phyloP scores from a whole-genome alignment of 805 yeast species.

The Barnettozyma sucrosica region DNA sequence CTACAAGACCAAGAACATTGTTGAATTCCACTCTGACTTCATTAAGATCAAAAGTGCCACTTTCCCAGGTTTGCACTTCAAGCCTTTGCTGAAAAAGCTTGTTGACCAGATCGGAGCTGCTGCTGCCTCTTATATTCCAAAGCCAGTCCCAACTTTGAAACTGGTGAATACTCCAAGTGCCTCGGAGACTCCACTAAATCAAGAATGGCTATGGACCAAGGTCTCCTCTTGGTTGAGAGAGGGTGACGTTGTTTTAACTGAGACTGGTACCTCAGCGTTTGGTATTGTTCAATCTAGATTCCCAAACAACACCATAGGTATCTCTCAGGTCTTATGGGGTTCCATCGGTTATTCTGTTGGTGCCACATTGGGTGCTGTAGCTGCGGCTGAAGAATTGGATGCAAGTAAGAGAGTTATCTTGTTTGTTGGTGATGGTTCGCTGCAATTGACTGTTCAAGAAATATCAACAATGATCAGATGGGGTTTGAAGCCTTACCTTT shows the following conservation, averaged over 20 bases:
- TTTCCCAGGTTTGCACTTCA: conserved; percentile 71
- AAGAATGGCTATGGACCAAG: conserved; percentile 66
- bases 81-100: conserved; percentile 43
- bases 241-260: conserved; percentile 64
- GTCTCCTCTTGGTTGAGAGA: conserved; percentile 55
- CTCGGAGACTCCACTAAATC: conserved; percentile 44
- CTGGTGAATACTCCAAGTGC: conserved; percentile 40
- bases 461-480: conserved; percentile 64
- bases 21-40: conserved; percentile 75
- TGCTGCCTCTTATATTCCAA: conserved; percentile 41
- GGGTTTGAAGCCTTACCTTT: conserved; percentile 61
- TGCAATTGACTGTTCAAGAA: conserved; percentile 70
- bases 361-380: conserved; percentile 14
- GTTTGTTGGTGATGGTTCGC: conserved; percentile 72
- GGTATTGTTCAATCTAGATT: conserved; percentile 63
- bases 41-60: conserved; percentile 64
- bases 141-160: conserved; percentile 49
- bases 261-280: conserved; percentile 72
- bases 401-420: conserved; percentile 57
- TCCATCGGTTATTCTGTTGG: conserved; percentile 51
- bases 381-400: conserved; percentile 41
- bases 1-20: conserved; percentile 66
- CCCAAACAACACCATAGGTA: conserved; percentile 58
- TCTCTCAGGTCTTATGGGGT: conserved; percentile 73
- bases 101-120: conserved; percentile 33